Evolutionary conservation across 371 early-diverging fungal species (phyloP), one percentile per base, ranked within the genome.

Genomic region (Circinella umbellata): DNA sequence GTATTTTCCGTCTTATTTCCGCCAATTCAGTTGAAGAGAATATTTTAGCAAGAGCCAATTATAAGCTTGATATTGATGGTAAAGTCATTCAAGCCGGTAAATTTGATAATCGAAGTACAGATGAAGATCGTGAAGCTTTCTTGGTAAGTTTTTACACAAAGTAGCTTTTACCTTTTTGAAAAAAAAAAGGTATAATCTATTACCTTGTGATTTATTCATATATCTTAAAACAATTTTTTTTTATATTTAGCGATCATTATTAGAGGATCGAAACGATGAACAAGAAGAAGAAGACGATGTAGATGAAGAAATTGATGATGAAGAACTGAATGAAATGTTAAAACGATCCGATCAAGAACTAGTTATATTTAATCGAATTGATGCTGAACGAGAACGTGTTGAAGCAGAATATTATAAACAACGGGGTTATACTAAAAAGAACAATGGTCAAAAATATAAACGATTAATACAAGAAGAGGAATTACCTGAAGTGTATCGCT

Each of bases 41-140:
- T 66, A 99, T 99, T 70, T 74, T 99, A 67, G 96, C 94, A 7
- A 86, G 95, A 66, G 99, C 99, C 18, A 95, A 97, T 72, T 94
- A 92, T 84, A 99, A 99, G 76, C 84, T 98, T 49, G 96, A 96
- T 71, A 92, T 99, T 74, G 99, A 99, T 75, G 98, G 97, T 69
- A 98, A 98, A 79, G 96, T 99, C 64, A 99, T 99, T 73, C 99
- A 99, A 78, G 98, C 98, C 57, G 99, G 99, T 73, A 99, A 97
- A 86, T 99, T 96, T 73, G 99, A 99, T 76, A 93, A 99, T 76
- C 97, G 97, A 75, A 93, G 94, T 78, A 93, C 96, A 1, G 93
- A 92, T 39, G 92, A 94, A 71, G 99, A 98, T 78, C 94, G 98
- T 53, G 98, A 97, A 69, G 90, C 90, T 9, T 89, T 96, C 68